Conservation (phyloP, 2,329 filamentous ascomycete genomes). For the Trichoderma atrobrunneum region DNA sequence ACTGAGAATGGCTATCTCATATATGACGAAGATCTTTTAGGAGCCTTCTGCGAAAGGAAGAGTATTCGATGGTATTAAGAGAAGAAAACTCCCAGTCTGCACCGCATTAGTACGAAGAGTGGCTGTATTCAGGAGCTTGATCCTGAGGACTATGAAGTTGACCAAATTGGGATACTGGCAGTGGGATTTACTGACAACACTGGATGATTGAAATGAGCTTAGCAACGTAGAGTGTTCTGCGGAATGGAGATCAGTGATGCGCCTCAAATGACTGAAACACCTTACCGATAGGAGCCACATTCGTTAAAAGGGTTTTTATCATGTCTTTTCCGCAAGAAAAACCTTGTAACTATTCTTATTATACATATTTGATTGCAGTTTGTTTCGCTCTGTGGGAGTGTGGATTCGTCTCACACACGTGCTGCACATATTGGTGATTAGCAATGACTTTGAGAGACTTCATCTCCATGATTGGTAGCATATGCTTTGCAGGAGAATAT, state of each 20-base stretch:
- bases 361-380: neutral
- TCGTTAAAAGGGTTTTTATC: too few species aligned
- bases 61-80: neutral
- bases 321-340: too few species aligned
- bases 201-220: neutral
- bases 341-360: neutral
- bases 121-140: neutral
- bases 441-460: too few species aligned
- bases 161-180: neutral
- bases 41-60: neutral
- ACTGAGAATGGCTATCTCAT: neutral
- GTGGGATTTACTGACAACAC: neutral
- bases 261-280: neutral
- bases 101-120: neutral
- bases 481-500: neutral
- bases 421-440: neutral
- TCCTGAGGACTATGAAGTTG: neutral
- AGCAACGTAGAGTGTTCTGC: neutral
- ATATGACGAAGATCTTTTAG: neutral
- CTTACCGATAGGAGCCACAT: neutral
- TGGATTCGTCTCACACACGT: neutral
- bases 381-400: neutral
- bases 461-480: neutral
- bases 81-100: neutral
- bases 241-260: neutral